Evolutionary conservation across 2,329 filamentous ascomycete genomes (phyloP).

Genomic region (Akanthomyces lecanii): DNA sequence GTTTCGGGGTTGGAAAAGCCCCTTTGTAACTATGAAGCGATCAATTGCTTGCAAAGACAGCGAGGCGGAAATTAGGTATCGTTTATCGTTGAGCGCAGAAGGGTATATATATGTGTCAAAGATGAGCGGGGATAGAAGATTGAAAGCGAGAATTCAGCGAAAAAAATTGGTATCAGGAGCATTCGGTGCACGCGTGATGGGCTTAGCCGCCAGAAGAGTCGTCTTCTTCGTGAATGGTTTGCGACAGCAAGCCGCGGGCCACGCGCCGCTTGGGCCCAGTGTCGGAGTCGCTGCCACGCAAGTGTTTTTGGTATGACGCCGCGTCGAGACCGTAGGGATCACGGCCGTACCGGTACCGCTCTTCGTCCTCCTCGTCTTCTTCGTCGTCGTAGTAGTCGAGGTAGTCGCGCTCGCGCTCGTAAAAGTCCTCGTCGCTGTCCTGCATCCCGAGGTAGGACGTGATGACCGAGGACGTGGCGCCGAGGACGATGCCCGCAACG

Average conservation of each 20-base stretch:
- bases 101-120: background rate
- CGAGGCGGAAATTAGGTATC: constrained; percentile 4
- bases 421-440: constrained; percentile 22
- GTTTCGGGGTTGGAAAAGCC: background rate
- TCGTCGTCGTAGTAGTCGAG: constrained; percentile 13
- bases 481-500: constrained; percentile 55
- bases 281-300: constrained; percentile 30
- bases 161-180: background rate
- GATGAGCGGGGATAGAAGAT: background rate
- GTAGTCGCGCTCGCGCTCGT: constrained; percentile 3
- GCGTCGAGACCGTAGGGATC: constrained; percentile 22
- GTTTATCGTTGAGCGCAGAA: background rate
- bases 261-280: constrained; percentile 36
- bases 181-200: background rate
- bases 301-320: constrained; percentile 18
- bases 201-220: constrained; percentile 46
- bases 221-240: constrained; percentile 70
- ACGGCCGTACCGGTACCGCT: constrained; percentile 17
- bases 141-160: background rate
- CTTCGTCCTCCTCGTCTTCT: constrained; percentile 19
- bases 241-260: constrained; percentile 51
- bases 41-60: background rate
- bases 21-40: constrained; percentile 4
- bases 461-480: constrained; percentile 52
- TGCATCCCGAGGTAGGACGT: constrained; percentile 47